Evolutionary conservation across 1,139 yeast species (phyloP), one percentile per base, ranked within the genome.

Genomic region (Yamadazyma spencermartinsiae): DNA sequence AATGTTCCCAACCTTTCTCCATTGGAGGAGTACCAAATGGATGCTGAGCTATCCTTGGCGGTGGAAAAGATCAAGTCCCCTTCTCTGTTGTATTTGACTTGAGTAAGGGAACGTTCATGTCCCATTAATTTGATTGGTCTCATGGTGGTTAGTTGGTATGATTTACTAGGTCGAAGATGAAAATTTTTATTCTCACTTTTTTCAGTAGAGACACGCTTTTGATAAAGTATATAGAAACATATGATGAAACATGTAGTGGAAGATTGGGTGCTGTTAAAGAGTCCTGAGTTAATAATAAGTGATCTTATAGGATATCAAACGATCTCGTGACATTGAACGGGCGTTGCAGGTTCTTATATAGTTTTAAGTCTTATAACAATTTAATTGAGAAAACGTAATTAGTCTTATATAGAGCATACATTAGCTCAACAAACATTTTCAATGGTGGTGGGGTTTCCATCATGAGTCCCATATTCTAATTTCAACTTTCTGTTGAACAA

Each of bases 1-100:
- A 88, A 79, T 42, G 99, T 92, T 37, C 98, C 99, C 45, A 94
- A 68, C 65, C 98, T 81, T 68, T 94, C 98, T 54, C 99, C 99
- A 61, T 90, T 92, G 49, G 86, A 84, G 19, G 97, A 80, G 65
- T 79, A 92, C 98, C 98, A 94, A 46, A 90, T 85, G 40, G 89
- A 82, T n/a, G 92, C 94, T 35, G 72, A 61, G 55, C 79, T 79
- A 76, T 90, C 98, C 65, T 94, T 89, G 54, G 97, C 90, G 32
- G 88, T 92, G 9, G 97, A 82, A 63, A 94, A 86, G 46, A 94
- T 76, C 52, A 94, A 70, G 63, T 94, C 99, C 36, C 99, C 99
- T 57, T 94, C 98, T 50, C 82, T 77, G 76, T 90, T 92, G 72
- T 82, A 92, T 61, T 86, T 90, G 52, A 92, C 92, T 74, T 90